A percentile compares a stretch with the other conserved stretches of the same genome.
phyloP scores from a whole-genome alignment of 805 yeast genomes.

The Saccharomycopsis amapae region DNA sequence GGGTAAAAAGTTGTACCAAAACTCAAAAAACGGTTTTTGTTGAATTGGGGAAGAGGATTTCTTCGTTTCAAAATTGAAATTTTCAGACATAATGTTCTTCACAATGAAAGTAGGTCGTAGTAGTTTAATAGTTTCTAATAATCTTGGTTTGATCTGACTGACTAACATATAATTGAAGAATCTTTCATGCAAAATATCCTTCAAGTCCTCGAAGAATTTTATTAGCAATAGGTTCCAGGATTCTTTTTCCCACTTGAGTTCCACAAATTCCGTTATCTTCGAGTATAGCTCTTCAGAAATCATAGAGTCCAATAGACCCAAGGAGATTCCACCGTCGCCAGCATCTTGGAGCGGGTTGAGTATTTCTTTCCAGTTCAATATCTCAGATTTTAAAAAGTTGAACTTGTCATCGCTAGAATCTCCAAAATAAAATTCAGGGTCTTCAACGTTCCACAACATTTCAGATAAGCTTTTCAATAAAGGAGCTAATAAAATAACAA shows the following conservation, averaged over 20 bases:
- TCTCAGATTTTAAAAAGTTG: not conserved
- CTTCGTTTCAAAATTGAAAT: not conserved
- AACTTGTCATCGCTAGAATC: not conserved
- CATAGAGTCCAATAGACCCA: constrained; percentile 24
- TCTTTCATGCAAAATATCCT: not conserved
- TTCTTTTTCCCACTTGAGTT: constrained; percentile 20
- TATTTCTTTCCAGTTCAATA: not conserved
- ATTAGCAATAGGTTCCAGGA: constrained; percentile 20
- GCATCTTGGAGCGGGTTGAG: not conserved
- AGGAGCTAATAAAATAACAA: not conserved
- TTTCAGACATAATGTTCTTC: not conserved
- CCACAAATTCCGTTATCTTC: constrained; percentile 1
- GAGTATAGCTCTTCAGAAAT: constrained; percentile 8
- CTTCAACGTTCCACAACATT: constrained; percentile 1
- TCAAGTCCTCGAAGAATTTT: constrained; percentile 25
- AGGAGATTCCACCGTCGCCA: constrained; percentile 20
- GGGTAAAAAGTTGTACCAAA: not conserved
- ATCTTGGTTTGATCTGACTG: not conserved
- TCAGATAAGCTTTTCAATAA: not conserved
- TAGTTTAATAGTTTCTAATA: not conserved
- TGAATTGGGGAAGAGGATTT: not conserved
- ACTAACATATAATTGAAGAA: not conserved
- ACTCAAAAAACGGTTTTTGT: not conserved
- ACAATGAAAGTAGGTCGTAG: not conserved
- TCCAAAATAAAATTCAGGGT: not conserved